A percentile compares a stretch with the other conserved stretches of the same genome.
These are phyloP conservation scores for Penicillium waksmanii DNA, from an alignment of 495 filamentous ascomycete species.

Conservation along the genomic window DNA sequence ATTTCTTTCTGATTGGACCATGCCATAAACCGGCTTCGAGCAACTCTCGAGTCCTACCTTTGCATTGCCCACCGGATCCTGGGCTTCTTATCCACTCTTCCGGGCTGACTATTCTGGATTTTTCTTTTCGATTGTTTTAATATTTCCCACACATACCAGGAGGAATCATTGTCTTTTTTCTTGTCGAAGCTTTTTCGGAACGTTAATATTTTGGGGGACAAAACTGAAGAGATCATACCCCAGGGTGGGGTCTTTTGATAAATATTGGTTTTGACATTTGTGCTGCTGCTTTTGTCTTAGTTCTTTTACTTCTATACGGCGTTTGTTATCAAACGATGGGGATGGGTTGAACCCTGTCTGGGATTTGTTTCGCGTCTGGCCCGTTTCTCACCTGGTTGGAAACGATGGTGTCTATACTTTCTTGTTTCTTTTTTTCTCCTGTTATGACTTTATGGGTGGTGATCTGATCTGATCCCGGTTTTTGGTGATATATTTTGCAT, in stretches of 20 bases:
- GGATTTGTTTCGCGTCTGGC: background rate
- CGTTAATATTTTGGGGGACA: slow-evolving; percentile 15
- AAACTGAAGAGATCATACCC: slow-evolving; percentile 20
- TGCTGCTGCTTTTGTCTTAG: background rate
- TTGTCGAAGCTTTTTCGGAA: slow-evolving; percentile 17
- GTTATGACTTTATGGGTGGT: slow-evolving; percentile 27
- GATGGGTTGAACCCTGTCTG: slow-evolving; percentile 2
- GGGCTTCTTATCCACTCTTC: background rate
- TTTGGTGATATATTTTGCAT: slow-evolving; percentile 16
- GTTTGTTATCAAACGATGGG: slow-evolving; percentile 7
- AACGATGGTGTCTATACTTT: slow-evolving; percentile 5
- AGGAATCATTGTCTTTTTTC: slow-evolving; percentile 18
- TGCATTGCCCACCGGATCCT: slow-evolving; percentile 21
- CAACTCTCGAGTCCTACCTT: slow-evolving; percentile 1
- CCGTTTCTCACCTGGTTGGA: slow-evolving; percentile 18
- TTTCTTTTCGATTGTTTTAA: slow-evolving; percentile 30
- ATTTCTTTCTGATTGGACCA: slow-evolving; percentile 5
- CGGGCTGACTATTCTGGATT: background rate
- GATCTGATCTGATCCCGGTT: slow-evolving; percentile 20
- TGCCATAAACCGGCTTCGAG: background rate
- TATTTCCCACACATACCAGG: slow-evolving; percentile 29
- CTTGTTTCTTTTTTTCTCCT: background rate
- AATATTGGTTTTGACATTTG: slow-evolving; percentile 12
- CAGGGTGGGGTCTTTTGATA: slow-evolving; percentile 15
- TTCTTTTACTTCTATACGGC: slow-evolving; percentile 5